phyloP scores from a whole-genome alignment of 176 grass and related monocot species.

The Oryza brachyantha region DNA sequence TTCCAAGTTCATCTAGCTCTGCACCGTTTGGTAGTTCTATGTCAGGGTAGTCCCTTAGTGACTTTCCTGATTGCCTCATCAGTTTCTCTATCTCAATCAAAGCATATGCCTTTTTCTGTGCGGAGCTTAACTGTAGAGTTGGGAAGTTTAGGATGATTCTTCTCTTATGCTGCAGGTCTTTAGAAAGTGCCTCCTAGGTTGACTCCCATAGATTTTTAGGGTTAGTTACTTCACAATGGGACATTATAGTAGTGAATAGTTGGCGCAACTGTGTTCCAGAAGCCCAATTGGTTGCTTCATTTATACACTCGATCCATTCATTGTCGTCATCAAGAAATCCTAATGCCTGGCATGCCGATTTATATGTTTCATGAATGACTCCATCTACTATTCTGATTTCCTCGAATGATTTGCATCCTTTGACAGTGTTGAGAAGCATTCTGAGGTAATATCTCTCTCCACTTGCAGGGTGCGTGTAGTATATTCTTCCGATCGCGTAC shows the following conservation, averaged over 20 bases:
- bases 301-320: conserved; percentile 17
- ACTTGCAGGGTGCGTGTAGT: background rate
- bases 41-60: background rate
- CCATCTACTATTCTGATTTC: conserved; percentile 30
- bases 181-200: too few relatives aligned
- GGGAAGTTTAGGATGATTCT: too few relatives aligned
- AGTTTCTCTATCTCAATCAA: conserved; percentile 20
- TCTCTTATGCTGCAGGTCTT: too few relatives aligned
- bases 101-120: background rate
- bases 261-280: background rate
- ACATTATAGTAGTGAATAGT: conserved; percentile 30
- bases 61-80: conserved; percentile 11
- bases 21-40: background rate
- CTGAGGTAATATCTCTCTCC: conserved; percentile 26
- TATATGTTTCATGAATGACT: conserved; percentile 4
- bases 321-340: conserved; percentile 33
- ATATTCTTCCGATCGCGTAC: conserved; percentile 13
- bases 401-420: conserved; percentile 16
- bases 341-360: conserved; percentile 28
- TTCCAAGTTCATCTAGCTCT: background rate
- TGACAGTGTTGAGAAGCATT: conserved; percentile 27
- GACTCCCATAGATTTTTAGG: too few relatives aligned
- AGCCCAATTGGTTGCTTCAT: conserved; percentile 14
- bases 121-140: too few relatives aligned
- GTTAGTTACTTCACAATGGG: background rate